phyloP scores from a whole-genome alignment of 306 rosid species.

The Delonix regia region DNA sequence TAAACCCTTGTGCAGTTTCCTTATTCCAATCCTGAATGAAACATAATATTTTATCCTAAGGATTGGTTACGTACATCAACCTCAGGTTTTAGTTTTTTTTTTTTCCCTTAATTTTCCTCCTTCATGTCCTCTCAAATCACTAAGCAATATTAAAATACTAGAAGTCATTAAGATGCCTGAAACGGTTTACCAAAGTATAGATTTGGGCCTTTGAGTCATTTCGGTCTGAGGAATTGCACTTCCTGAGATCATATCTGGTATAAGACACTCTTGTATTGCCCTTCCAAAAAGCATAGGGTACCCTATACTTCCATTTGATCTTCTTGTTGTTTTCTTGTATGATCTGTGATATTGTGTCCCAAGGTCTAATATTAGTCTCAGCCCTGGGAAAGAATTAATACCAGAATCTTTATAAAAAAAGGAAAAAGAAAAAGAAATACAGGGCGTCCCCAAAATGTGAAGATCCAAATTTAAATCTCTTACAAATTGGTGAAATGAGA shows the following conservation, averaged over 20 bases:
- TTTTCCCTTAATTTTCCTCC: not conserved
- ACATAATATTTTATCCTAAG: not conserved
- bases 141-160: not conserved
- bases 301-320: conserved; percentile 25
- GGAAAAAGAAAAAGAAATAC: too few relatives aligned
- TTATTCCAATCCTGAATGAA: conserved; percentile 8
- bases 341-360: not conserved
- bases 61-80: too few relatives aligned
- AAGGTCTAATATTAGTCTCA: conserved; percentile 27
- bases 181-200: not conserved
- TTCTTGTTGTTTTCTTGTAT: conserved; percentile 1
- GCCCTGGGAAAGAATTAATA: not conserved
- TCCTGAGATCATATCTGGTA: not conserved
- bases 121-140: not conserved
- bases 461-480: too few relatives aligned
- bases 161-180: too few relatives aligned
- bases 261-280: conserved; percentile 1
- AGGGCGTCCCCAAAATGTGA: too few relatives aligned
- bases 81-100: too few relatives aligned
- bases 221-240: not conserved
- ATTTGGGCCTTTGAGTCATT: conserved; percentile 19
- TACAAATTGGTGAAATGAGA: too few relatives aligned
- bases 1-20: not conserved
- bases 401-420: too few relatives aligned
- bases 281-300: conserved; percentile 29